Evolutionary conservation across 768 basidiomycete species (phyloP).

Genomic region (Agaricus sinodeliciosus): DNA sequence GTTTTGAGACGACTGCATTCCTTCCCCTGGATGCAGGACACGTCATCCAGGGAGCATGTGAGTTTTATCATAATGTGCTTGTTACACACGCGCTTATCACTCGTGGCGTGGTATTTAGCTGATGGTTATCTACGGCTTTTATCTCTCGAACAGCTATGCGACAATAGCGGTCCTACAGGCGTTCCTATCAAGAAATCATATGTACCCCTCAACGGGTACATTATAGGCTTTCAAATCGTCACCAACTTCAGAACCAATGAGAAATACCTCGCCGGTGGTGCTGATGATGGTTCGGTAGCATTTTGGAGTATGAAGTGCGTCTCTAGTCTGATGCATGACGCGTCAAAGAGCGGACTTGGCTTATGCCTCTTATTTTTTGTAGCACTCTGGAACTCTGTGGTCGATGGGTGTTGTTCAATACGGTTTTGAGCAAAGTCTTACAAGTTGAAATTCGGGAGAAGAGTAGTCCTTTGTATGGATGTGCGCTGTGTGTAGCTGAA

Average conservation of each 20-base stretch:
- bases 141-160: constrained; percentile 34
- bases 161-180: constrained; percentile 15
- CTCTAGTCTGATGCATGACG: neutral
- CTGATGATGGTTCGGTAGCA: constrained; percentile 71
- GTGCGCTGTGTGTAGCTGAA: constrained; percentile 61
- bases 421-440: constrained; percentile 54
- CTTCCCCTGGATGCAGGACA: constrained; percentile 52
- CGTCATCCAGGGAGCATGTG: constrained; percentile 63
- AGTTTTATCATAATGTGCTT: constrained; percentile 11
- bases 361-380: neutral
- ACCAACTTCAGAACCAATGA: constrained; percentile 56
- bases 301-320: constrained; percentile 66
- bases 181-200: constrained; percentile 36
- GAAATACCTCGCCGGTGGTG: constrained; percentile 63
- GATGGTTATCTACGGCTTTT: constrained; percentile 47
- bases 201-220: constrained; percentile 35
- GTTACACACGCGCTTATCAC: constrained; percentile 1
- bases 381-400: constrained; percentile 64
- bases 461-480: constrained; percentile 55
- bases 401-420: constrained; percentile 68
- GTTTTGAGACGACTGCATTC: constrained; percentile 6
- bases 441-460: constrained; percentile 36
- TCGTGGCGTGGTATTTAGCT: constrained; percentile 23
- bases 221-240: constrained; percentile 47
- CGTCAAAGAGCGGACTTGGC: no score